Conservation (phyloP, 352 stramenopile genomes). For the Albugo laibachii region DNA sequence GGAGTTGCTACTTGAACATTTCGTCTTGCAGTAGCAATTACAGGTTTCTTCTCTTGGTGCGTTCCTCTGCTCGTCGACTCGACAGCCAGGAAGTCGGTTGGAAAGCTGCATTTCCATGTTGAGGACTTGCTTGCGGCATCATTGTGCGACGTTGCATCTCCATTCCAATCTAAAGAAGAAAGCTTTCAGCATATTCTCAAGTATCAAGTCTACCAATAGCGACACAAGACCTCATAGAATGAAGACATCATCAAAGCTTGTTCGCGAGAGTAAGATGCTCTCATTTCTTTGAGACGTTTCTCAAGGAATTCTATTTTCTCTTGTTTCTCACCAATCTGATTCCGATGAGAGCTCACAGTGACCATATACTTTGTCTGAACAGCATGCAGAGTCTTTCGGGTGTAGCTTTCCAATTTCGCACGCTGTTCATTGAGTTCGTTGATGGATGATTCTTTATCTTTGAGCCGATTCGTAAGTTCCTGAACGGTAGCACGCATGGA, state of each 20-base stretch:
- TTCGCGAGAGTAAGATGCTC: conserved; percentile 59
- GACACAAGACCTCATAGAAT: conserved; percentile 59
- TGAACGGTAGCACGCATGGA: conserved; percentile 60
- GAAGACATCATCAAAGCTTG: conserved; percentile 78
- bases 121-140: conserved; percentile 32
- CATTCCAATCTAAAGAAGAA: conserved; percentile 42
- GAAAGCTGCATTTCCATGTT: conserved; percentile 11
- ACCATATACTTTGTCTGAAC: conserved; percentile 85
- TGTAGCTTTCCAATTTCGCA: conserved; percentile 80
- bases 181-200: neutral
- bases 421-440: conserved; percentile 74
- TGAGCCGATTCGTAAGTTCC: conserved; percentile 67
- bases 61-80: conserved; percentile 68
- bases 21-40: conserved; percentile 7
- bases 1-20: neutral
- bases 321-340: conserved; percentile 75
- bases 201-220: neutral
- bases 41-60: conserved; percentile 53
- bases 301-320: conserved; percentile 69
- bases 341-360: conserved; percentile 69
- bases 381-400: conserved; percentile 78
- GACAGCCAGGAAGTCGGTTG: conserved; percentile 55
- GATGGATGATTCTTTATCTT: conserved; percentile 77
- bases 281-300: conserved; percentile 71
- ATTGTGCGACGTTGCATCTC: conserved; percentile 78